Evolutionary conservation across 2,329 filamentous ascomycete species (phyloP), one percentile per base, ranked within the genome.

Genomic region (Penicillium sp.): DNA sequence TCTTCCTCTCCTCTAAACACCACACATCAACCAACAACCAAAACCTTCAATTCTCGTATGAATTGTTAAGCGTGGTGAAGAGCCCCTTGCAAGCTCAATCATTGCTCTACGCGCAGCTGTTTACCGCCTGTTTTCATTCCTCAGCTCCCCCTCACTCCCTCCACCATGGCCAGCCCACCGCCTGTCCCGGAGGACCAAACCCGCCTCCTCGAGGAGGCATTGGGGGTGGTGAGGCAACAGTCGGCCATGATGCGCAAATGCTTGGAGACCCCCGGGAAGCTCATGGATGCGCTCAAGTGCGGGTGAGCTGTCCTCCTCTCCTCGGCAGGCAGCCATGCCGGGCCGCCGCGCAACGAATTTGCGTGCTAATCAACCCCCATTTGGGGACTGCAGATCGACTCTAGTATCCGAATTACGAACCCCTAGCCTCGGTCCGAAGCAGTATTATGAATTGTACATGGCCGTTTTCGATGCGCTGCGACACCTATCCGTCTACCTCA

Each of bases 361-460:
- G 29, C 21, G 22, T 55, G 54, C 61, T 67, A 61, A 66, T 56
- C 58, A 55, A 53, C 50, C 22, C 42, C 44, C 48, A 39, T 35
- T 35, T 35, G 46, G 46, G 46, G 13, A 13, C 37, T 53, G 51
- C 72, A 98, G 95, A 79, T 99, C 95, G 43, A 99, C 95, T 21
- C 86, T 99, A 62, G 93, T 99, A 59, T 97, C 95, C n/a, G 95
- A 99, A 77, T 86, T 99, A 69, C 91, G 95, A 68, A 99, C 95
- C 4, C 96, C 93, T 75, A 97, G 91, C 69, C 85, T 99, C 51
- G 92, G 95, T n/a, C 95, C 95, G 33, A 99, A 99, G 78, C 95
- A 99, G 78, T 99, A 99, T 81, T 99, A 99, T 77, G 96, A 99
- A 81, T 86, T 99, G 57, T 99, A 99, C 80, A 99, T 99, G 95